Evolutionary conservation across 306 rosid species (phyloP).

Genomic region (Phaseolus lunatus): DNA sequence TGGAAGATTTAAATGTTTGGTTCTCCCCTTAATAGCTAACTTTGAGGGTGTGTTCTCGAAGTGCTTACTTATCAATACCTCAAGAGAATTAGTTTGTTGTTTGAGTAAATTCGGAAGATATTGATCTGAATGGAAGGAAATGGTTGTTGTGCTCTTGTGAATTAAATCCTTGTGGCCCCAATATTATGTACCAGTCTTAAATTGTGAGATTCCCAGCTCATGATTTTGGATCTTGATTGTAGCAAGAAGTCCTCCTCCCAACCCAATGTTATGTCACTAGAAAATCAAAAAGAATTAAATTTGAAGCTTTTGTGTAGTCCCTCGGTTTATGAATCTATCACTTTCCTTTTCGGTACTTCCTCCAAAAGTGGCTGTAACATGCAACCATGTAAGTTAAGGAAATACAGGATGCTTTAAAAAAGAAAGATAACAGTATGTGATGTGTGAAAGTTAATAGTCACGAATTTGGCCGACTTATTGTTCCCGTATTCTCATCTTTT

Average conservation of each 20-base stretch:
- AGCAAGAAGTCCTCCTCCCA: not conserved
- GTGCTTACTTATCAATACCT: not conserved
- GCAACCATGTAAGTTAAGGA: not conserved
- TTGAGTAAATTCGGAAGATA: not conserved
- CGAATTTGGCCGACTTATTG: slow-evolving; percentile 6
- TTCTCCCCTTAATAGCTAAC: no score
- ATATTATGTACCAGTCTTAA: not conserved
- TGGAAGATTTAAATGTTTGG: no score
- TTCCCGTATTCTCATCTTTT: slow-evolving; percentile 20
- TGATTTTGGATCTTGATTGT: not conserved
- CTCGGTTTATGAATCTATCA: not conserved
- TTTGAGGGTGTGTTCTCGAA: no score
- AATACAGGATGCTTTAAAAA: not conserved
- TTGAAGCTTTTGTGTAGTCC: slow-evolving; percentile 2
- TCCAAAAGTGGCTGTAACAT: not conserved
- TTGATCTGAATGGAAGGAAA: slow-evolving; percentile 8
- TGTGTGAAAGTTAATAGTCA: not conserved
- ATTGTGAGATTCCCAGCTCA: not conserved
- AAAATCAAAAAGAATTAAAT: not conserved
- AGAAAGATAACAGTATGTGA: slow-evolving; percentile 8
- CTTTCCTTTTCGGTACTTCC: slow-evolving; percentile 12
- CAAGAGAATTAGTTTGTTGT: slow-evolving; percentile 2
- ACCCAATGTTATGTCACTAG: not conserved
- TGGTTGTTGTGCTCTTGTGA: slow-evolving; percentile 1
- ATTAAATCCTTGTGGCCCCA: slow-evolving; percentile 20